A percentile compares a stretch with the other conserved stretches of the same genome.
phyloP scores from a whole-genome alignment of 2,329 filamentous ascomycete species.

The Fusarium liriodendri region DNA sequence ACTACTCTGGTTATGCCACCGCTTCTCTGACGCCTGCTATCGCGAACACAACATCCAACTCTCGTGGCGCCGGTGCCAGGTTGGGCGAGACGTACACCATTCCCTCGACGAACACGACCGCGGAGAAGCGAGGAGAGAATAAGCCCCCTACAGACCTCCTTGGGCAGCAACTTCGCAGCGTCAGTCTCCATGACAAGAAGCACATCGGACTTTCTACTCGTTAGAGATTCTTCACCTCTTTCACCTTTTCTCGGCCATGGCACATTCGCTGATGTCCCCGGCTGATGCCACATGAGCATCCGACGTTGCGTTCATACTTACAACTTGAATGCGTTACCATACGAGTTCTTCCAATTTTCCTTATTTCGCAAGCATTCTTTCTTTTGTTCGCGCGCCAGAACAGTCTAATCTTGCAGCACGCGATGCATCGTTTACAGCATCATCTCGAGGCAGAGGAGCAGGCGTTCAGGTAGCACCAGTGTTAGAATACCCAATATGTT shows the following conservation, averaged over 20 bases:
- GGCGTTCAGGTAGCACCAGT: conserved; percentile 30
- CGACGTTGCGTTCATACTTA: conserved; percentile 49
- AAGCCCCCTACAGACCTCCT: conserved; percentile 49
- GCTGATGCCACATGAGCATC: conserved; percentile 40
- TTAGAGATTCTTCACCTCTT: conserved; percentile 22
- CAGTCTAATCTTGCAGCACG: conserved; percentile 11
- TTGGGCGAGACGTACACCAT: conserved; percentile 37
- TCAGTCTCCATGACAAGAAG: conserved; percentile 28
- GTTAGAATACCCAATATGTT: conserved; percentile 40
- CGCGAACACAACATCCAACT: conserved; percentile 51
- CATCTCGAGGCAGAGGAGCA: conserved; percentile 3
- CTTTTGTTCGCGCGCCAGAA: neutral
- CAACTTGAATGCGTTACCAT: conserved; percentile 42
- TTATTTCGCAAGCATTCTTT: conserved; percentile 13
- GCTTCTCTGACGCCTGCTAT: conserved; percentile 61
- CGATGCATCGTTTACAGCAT: conserved; percentile 18
- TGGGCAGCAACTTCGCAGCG: conserved; percentile 26
- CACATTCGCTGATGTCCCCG: conserved; percentile 5
- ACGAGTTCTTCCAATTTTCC: conserved; percentile 22
- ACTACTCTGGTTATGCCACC: conserved; percentile 64
- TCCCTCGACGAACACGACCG: conserved; percentile 25
- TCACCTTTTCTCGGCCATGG: conserved; percentile 13
- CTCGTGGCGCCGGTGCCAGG: conserved; percentile 46
- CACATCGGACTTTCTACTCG: conserved; percentile 24
- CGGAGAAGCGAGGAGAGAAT: conserved; percentile 59